Evolutionary conservation across 257 asterid genomes (phyloP).

Genomic region (Oldenlandia corymbosa): DNA sequence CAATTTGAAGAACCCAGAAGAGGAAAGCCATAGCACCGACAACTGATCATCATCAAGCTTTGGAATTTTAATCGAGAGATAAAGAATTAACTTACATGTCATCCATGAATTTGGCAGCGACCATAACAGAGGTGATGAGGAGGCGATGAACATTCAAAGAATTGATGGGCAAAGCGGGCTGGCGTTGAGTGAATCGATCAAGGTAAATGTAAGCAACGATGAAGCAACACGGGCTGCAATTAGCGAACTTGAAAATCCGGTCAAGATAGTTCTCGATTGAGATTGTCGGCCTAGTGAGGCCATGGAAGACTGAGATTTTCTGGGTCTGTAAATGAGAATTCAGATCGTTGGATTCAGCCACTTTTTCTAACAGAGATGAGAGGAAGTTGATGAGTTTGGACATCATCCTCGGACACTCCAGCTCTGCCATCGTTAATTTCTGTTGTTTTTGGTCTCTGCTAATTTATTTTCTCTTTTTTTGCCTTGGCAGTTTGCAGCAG

Average conservation of each 20-base stretch:
- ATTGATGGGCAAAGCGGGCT: conserved; percentile 63
- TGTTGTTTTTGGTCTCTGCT: background rate
- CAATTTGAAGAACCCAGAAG: background rate
- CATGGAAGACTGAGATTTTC: conserved; percentile 76
- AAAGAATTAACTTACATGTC: conserved; percentile 62
- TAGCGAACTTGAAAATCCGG: conserved; percentile 83
- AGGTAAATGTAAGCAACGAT: conserved; percentile 87
- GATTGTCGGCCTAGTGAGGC: conserved; percentile 67
- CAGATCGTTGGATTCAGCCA: conserved; percentile 74
- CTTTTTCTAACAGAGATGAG: conserved; percentile 70
- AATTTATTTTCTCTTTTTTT: too few species aligned
- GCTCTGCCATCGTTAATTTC: conserved; percentile 52
- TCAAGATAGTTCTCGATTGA: conserved; percentile 68
- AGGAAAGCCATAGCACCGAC: background rate
- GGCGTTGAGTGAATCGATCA: conserved; percentile 74
- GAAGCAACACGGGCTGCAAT: conserved; percentile 90
- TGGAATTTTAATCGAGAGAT: background rate
- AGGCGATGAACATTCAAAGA: conserved; percentile 81
- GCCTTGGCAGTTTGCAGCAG: too few species aligned
- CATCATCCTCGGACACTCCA: conserved; percentile 55
- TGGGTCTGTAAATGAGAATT: conserved; percentile 32
- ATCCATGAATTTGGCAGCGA: conserved; percentile 96
- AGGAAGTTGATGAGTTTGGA: conserved; percentile 63
- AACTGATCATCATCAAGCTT: too few species aligned
- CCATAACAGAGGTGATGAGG: conserved; percentile 91